A percentile compares a stretch with the other conserved stretches of the same genome.
phyloP scores from a whole-genome alignment of 2,329 filamentous ascomycete genomes.

The Polytolypa hystricis region DNA sequence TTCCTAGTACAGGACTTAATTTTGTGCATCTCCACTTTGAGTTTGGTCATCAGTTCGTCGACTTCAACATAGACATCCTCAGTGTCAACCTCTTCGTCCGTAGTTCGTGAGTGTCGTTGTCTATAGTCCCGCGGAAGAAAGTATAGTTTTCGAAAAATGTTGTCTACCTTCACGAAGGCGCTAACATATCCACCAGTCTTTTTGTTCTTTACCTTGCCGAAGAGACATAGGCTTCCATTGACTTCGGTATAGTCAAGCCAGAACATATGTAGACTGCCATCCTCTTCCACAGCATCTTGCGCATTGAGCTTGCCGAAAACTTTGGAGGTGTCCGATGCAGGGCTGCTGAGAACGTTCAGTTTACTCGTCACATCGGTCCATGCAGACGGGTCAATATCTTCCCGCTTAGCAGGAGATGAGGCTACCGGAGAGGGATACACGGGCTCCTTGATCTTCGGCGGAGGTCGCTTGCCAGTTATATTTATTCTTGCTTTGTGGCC shows the following conservation, averaged over 20 bases:
- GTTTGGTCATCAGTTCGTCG: slow-evolving; percentile 73
- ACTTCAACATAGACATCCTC: slow-evolving; percentile 84
- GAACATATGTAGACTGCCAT: slow-evolving; percentile 87
- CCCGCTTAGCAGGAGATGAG: slow-evolving; percentile 59
- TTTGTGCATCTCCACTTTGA: slow-evolving; percentile 81
- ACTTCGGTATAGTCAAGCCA: slow-evolving; percentile 95
- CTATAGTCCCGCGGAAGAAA: slow-evolving; percentile 71
- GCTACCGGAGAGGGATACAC: slow-evolving; percentile 59
- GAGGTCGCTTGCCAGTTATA: slow-evolving; percentile 66
- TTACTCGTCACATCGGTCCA: slow-evolving; percentile 84
- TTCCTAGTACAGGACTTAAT: slow-evolving; percentile 83
- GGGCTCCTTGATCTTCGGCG: slow-evolving; percentile 62
- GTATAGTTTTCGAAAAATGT: slow-evolving; percentile 81
- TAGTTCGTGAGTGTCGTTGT: slow-evolving; percentile 51
- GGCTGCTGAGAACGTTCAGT: slow-evolving; percentile 73
- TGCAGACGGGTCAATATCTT: slow-evolving; percentile 62
- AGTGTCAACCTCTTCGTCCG: slow-evolving; percentile 71
- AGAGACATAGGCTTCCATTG: slow-evolving; percentile 82
- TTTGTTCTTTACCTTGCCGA: slow-evolving; percentile 92
- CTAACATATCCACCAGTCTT: slow-evolving; percentile 68
- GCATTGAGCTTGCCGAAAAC: slow-evolving; percentile 70
- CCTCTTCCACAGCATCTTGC: slow-evolving; percentile 79
- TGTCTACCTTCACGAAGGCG: slow-evolving; percentile 93
- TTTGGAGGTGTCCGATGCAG: slow-evolving; percentile 47
- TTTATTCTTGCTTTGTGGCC: slow-evolving; percentile 66